Evolutionary conservation across 2,329 filamentous ascomycete species (phyloP), one percentile per base, ranked within the genome.

Genomic region (Arthrinium phaeospermum): DNA sequence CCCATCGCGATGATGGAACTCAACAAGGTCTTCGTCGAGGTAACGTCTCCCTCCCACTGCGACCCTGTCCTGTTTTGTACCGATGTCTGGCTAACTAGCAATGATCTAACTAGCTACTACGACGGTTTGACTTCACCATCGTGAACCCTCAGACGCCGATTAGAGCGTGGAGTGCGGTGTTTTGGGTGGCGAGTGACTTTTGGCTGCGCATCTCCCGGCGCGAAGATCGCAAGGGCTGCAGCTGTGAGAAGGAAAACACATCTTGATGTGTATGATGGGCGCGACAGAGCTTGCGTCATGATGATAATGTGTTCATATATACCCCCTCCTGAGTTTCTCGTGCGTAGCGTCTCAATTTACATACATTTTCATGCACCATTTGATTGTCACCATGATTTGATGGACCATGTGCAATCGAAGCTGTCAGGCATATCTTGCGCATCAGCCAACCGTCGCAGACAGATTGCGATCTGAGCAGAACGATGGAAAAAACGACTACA

Each of bases 1-100:
- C 77, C 81, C n/a, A 83, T 86, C 64, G 83, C 84, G 8, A 77
- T 82, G 74, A 82, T 85, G 77, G 84, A 85, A 75, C 72, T 85
- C 37, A 82, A 83, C 73, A 86, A 86, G 76, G 76, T 82, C 4
- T 78, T 85, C 68, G 81, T 84, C 69, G 82, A 85, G 80, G 83
- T 84, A 77, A 73, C 10, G 79, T 74, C 22, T 34, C n/a, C 27
- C 27, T 34, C n/a, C 27, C 27, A n/a, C 24, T n/a, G 16, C 5
- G 37, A 12, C 19, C 7, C 53, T 27, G 19, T 7, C 24, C 5
- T 19, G 8, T 22, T 19, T 12, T 46, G 22, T 12, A 22, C 4
- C 30, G 10, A 46, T 51, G n/a, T 12, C 67, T 30, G n/a, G 22
- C 22, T n/a, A 8, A n/a, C 61, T 61, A 13, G 41, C 22, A 24